These are phyloP conservation scores for Lactuca sativa DNA, from an alignment of 129 eudicot species.

Conservation along the genomic window DNA sequence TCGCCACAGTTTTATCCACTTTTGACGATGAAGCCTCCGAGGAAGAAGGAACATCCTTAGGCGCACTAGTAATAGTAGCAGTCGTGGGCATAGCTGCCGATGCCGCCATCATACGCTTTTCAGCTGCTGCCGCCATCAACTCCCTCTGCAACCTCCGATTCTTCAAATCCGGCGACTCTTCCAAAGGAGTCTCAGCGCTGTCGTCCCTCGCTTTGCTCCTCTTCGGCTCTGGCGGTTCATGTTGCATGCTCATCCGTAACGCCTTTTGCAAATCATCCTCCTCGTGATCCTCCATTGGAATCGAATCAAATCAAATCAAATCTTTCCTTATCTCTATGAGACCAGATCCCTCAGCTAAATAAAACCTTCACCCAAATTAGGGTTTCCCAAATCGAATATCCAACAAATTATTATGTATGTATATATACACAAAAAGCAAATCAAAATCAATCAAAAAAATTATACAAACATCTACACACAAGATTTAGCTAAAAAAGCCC, in stretches of 20 bases:
- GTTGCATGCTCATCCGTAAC: conserved; percentile 80
- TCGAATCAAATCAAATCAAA: conserved; percentile 14
- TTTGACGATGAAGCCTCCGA: conserved; percentile 20
- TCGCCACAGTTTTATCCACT: conserved; percentile 29
- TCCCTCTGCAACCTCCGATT: conserved; percentile 70
- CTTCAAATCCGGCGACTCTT: conserved; percentile 51
- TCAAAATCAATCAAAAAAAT: conserved; percentile 4
- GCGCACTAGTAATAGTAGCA: conserved; percentile 17
- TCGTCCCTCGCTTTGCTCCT: conserved; percentile 75
- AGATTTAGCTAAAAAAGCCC: conserved; percentile 25
- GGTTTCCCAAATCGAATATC: conserved; percentile 29
- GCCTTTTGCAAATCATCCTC: conserved; percentile 91
- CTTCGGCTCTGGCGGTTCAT: conserved; percentile 88
- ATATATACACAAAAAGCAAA: conserved; percentile 19
- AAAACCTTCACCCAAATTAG: conserved; percentile 33
- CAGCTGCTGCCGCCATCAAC: conserved; percentile 94
- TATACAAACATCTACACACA: conserved; percentile 21
- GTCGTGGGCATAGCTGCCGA: conserved; percentile 15
- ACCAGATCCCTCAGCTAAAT: conserved; percentile 27
- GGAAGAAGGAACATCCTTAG: conserved; percentile 1
- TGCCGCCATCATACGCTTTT: conserved; percentile 63
- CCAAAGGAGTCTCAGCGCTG: conserved; percentile 26
- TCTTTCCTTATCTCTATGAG: neutral
- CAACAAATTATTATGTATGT: conserved; percentile 12
- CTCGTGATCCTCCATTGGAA: conserved; percentile 68